These are phyloP conservation scores for Gnomoniopsis sp. DNA, from an alignment of 2,329 filamentous ascomycete species.

Conservation along the genomic window DNA sequence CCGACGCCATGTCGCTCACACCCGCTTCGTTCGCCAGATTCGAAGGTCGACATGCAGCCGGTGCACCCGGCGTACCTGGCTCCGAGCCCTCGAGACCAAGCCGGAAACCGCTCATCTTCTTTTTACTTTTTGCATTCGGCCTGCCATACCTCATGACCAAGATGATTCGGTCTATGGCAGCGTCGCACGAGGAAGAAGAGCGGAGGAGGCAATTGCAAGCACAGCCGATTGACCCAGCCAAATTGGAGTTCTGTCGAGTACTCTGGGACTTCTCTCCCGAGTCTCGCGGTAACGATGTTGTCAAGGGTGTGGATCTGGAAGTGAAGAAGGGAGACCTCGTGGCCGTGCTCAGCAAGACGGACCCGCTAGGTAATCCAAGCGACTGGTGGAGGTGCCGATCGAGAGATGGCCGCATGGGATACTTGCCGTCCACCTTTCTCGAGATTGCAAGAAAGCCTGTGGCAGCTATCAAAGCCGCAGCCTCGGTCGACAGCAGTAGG, in stretches of 20 bases:
- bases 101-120: slow-evolving; percentile 94
- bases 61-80: slow-evolving; percentile 42
- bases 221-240: slow-evolving; percentile 73
- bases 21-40: slow-evolving; percentile 90
- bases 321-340: slow-evolving; percentile 96
- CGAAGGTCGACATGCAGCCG: slow-evolving; percentile 65
- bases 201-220: slow-evolving; percentile 52
- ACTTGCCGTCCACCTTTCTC: slow-evolving; percentile 86
- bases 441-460: slow-evolving; percentile 63
- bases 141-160: slow-evolving; percentile 97
- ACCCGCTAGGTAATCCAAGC: slow-evolving; percentile 85
- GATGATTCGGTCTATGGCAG: slow-evolving; percentile 80
- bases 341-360: slow-evolving; percentile 86
- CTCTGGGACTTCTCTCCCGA: slow-evolving; percentile 92
- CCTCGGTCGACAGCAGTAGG: slow-evolving; percentile 43
- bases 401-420: slow-evolving; percentile 84
- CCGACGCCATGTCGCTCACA: slow-evolving; percentile 80
- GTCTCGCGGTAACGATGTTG: slow-evolving; percentile 49
- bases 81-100: slow-evolving; percentile 64
- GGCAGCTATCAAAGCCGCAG: slow-evolving; percentile 49
- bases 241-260: slow-evolving; percentile 94
- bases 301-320: slow-evolving; percentile 77
- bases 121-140: slow-evolving; percentile 89
- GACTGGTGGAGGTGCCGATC: slow-evolving; percentile 98
- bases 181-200: slow-evolving; percentile 81